phyloP scores from a whole-genome alignment of 208 protist species.

The Trypanosoma boissoni region DNA sequence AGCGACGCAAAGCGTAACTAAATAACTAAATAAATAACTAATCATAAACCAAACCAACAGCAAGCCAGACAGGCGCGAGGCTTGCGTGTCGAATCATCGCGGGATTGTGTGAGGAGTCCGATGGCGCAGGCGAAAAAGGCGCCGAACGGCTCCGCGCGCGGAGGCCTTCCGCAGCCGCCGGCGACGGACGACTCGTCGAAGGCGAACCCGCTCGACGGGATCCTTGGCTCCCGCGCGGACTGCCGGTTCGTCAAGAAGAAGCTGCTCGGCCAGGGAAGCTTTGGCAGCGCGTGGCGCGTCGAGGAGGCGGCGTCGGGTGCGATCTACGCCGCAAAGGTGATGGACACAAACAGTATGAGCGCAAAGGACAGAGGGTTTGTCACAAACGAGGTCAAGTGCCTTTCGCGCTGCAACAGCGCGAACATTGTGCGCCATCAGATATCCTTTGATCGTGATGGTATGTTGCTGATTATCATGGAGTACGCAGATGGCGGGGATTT shows the following conservation, averaged over 20 bases:
- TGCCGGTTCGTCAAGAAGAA: conserved; percentile 85
- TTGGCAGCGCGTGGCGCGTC: conserved; percentile 88
- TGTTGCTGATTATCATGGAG: conserved; percentile 86
- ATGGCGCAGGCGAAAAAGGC: conserved; percentile 42
- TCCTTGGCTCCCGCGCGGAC: conserved; percentile 58
- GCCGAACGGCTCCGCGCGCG: conserved; percentile 25
- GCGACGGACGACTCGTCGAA: conserved; percentile 27
- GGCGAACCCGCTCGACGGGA: conserved; percentile 57
- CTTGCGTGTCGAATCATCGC: too few species aligned
- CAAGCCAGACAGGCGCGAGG: too few species aligned
- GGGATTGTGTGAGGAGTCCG: too few species aligned
- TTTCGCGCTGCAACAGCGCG: conserved; percentile 87
- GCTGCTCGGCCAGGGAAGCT: conserved; percentile 90
- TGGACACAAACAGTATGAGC: conserved; percentile 86
- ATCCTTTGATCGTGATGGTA: conserved; percentile 54
- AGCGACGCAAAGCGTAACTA: too few species aligned
- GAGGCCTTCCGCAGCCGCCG: conserved; percentile 58
- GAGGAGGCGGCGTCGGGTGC: conserved; percentile 64
- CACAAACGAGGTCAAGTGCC: conserved; percentile 92
- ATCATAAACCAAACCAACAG: too few species aligned
- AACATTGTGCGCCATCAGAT: conserved; percentile 89
- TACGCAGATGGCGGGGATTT: conserved; percentile 84
- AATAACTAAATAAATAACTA: too few species aligned
- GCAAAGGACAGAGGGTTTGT: conserved; percentile 89
- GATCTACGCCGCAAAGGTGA: conserved; percentile 89